Evolutionary conservation across 169 alveolate species (phyloP).

Genomic region (Ichthyophthirius multifiliis): DNA sequence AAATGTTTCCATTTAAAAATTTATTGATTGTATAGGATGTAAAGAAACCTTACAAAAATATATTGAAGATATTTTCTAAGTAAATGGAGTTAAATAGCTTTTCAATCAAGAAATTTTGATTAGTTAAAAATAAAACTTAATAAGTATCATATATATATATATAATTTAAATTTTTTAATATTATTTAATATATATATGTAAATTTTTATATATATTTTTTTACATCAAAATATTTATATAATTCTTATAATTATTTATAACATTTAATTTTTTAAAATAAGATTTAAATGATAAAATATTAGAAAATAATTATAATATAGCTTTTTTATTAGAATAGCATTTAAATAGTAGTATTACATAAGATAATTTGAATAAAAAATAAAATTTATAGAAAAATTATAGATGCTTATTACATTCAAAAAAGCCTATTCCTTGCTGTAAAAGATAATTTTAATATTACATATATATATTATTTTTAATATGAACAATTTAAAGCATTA

Average conservation of each 20-base stretch:
- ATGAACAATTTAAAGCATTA: not conserved
- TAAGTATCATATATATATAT: not conserved
- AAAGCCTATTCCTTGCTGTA: not conserved
- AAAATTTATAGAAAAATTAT: not conserved
- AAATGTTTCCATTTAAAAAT: not conserved
- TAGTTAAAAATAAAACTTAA: not conserved
- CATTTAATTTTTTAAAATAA: not conserved
- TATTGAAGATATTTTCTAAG: not conserved
- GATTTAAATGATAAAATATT: not conserved
- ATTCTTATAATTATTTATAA: no score
- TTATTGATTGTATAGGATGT: slow-evolving; percentile 2
- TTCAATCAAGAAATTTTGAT: not conserved
- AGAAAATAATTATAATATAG: not conserved
- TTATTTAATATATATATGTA: no score
- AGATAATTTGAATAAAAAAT: not conserved
- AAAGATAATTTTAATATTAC: not conserved
- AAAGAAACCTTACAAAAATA: not conserved
- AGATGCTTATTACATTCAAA: not conserved
- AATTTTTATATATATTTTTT: no score
- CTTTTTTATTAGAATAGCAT: not conserved
- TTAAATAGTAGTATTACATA: not conserved
- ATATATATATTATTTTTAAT: not conserved
- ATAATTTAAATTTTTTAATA: not conserved
- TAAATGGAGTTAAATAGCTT: not conserved
- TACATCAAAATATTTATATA: no score